Conservation (phyloP, 2,329 filamentous ascomycete genomes). For the Beauveria varroae region DNA sequence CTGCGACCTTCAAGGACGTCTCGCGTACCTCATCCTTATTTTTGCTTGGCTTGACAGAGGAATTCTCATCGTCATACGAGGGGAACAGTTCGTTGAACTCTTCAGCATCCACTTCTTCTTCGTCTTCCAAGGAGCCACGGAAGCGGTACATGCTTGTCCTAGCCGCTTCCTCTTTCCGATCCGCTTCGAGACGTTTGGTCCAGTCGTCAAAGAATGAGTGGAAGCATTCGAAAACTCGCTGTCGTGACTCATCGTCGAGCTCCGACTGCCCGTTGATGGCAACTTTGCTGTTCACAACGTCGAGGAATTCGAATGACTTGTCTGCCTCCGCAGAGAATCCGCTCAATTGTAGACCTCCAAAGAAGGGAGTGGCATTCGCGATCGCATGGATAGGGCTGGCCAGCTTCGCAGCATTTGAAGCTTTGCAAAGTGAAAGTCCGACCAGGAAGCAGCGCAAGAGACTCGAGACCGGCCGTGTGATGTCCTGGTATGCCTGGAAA, state of each 20-base stretch:
- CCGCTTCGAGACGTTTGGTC: conserved; percentile 67
- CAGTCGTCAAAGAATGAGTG: conserved; percentile 71
- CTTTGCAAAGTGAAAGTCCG: conserved; percentile 57
- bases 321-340: conserved; percentile 7
- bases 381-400: conserved; percentile 30
- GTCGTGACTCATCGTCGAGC: conserved; percentile 36
- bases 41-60: conserved; percentile 18
- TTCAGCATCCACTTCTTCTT: conserved; percentile 64
- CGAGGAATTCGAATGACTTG: conserved; percentile 42
- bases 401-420: conserved; percentile 33
- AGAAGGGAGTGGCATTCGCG: conserved; percentile 44
- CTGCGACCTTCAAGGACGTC: conserved; percentile 54
- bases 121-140: conserved; percentile 66
- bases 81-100: conserved; percentile 81
- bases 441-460: conserved; percentile 74
- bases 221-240: conserved; percentile 58
- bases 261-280: conserved; percentile 40
- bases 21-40: conserved; percentile 38
- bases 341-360: conserved; percentile 34
- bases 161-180: conserved; percentile 66
- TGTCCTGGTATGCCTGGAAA: conserved; percentile 77
- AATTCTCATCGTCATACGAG: conserved; percentile 53
- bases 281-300: conserved; percentile 34
- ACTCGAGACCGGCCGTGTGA: conserved; percentile 69
- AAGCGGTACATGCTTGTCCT: conserved; percentile 78